A percentile compares a stretch with the other conserved stretches of the same genome.
phyloP scores from a whole-genome alignment of 2,329 filamentous ascomycete genomes.

The Chaetomiaceae sp. region DNA sequence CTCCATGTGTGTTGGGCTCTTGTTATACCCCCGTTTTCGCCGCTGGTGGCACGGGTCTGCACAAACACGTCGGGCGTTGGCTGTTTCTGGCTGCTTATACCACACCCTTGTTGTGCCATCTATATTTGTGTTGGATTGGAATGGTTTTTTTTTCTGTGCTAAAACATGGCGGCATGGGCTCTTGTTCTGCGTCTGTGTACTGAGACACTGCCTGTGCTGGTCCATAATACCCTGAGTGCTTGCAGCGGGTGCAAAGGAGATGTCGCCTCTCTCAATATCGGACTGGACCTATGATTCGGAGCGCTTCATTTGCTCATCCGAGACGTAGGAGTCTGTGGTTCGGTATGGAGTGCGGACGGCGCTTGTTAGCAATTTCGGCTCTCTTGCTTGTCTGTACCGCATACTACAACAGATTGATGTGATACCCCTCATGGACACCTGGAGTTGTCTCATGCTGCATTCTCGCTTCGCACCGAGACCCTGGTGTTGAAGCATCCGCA shows the following conservation, averaged over 20 bases:
- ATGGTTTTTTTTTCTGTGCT: constrained; percentile 4
- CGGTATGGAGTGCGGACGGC: no score
- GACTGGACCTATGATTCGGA: no score
- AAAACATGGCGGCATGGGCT: constrained; percentile 1
- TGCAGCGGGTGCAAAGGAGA: no score
- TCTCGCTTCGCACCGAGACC: constrained; percentile 27
- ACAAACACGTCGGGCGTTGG: neutral
- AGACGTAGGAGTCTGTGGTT: no score
- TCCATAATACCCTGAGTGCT: constrained; percentile 33
- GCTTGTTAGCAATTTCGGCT: no score
- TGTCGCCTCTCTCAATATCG: no score
- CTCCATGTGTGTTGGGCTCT: constrained; percentile 16
- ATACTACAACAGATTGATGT: constrained; percentile 6
- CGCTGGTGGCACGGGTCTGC: neutral
- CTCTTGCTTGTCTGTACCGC: constrained; percentile 10
- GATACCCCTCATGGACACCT: constrained; percentile 19
- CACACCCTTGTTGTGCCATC: constrained; percentile 2
- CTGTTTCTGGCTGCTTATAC: constrained; percentile 10
- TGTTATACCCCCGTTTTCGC: neutral
- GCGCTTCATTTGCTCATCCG: no score
- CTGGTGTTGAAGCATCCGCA: no score
- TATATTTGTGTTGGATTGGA: neutral
- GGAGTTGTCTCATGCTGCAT: constrained; percentile 29
- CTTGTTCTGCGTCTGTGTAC: neutral
- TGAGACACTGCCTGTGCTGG: constrained; percentile 18